Base-by-base conservation (phyloP, 352 stramenopile genomes). In the Globisporangium alternatum region DNA sequence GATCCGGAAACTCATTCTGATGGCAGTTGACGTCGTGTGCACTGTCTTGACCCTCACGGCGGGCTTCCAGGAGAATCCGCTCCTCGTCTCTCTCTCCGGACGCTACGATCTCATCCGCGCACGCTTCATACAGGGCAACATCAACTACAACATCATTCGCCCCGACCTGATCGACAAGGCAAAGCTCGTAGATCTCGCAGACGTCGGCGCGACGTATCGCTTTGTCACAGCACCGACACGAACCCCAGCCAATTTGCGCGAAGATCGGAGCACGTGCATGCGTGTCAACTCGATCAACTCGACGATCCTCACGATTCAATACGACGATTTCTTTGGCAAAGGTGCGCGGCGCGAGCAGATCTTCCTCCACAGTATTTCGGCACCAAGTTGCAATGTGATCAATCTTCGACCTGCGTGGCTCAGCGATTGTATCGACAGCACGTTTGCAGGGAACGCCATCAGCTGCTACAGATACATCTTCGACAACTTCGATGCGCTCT, bases 401-500 rank as follows among this genome's bases (percentile, higher is more conserved):
- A 83, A 83, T 58, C 62, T 81, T 19, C 45, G 22, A 3, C 68
- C 65, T 0, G 57, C 66, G 13, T 83, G 75, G 71, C 54, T 79
- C 28, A 67, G 69, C 6, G 64, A 75, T 12, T 87, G 76, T 45
- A 54, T 55, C 48, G 48, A 55, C 4, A 55, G 7, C 25, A 35
- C 22, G 3, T 21, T 55, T 37, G 13, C 73, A 9, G 39, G 35
- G 17, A 75, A 78, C 53, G 67, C 59, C 0, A 71, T 67, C 0
- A 35, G 43, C 9, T 86, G 77, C 48, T 64, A 86, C 33, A 60
- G 71, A 48, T 72, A 81, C 58, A 81, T 88, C n/a, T 67, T 86
- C 5, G 62, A 78, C 53, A 65, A 83, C 19, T 89, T 86, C 44
- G 64, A 78, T 2, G 21, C 64, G 13, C 66, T 88, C 15, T 51